These are phyloP conservation scores for Globisporangium takayamanum DNA, from an alignment of 352 stramenopile species.

Conservation along the genomic window DNA sequence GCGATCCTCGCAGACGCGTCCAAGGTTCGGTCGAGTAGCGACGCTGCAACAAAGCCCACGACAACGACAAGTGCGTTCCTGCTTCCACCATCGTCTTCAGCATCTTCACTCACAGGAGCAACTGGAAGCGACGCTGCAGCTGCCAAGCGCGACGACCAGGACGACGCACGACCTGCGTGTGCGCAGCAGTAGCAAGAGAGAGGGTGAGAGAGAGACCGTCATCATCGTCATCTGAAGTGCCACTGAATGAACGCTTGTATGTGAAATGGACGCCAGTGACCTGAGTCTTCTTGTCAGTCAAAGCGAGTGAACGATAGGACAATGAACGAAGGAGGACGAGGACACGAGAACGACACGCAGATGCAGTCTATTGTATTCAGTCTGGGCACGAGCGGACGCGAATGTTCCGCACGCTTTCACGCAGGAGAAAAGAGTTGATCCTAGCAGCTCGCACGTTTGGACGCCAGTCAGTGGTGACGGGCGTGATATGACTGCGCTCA, in stretches of 20 bases:
- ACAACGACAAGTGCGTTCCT: conserved; percentile 22
- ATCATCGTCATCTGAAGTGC: too few species aligned
- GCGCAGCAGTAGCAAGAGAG: conserved; percentile 31
- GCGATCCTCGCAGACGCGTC: conserved; percentile 6
- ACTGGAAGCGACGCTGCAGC: conserved; percentile 10
- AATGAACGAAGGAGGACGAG: not conserved
- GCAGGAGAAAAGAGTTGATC: too few species aligned
- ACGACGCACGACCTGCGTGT: conserved; percentile 29
- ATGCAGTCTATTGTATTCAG: conserved; percentile 1
- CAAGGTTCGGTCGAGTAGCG: not conserved
- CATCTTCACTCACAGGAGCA: conserved; percentile 11
- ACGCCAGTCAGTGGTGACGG: not conserved
- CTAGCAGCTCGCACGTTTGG: not conserved
- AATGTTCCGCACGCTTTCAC: not conserved
- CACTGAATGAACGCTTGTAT: not conserved
- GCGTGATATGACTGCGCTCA: not conserved
- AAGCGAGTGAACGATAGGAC: too few species aligned
- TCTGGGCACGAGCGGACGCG: not conserved
- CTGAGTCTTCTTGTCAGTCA: too few species aligned
- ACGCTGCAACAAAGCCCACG: conserved; percentile 2
- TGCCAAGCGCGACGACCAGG: conserved; percentile 17
- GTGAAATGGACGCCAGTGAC: not conserved
- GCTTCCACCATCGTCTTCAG: conserved; percentile 23
- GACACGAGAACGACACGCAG: not conserved
- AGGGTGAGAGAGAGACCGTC: too few species aligned